Conservation (phyloP, 495 filamentous ascomycete species). For the Aspergillus ellipticus region DNA sequence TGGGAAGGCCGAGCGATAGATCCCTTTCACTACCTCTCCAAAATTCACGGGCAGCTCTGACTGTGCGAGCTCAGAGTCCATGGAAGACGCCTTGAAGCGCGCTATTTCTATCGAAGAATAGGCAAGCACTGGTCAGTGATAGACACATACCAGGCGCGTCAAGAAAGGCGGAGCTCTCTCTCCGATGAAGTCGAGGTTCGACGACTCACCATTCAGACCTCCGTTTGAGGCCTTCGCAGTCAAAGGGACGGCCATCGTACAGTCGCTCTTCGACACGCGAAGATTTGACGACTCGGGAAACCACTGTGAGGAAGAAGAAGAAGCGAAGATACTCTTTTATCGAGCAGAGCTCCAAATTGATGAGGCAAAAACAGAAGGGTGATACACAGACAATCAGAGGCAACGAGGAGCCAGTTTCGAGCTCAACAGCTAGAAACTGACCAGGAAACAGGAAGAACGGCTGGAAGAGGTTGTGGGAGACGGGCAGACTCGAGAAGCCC, state of each 20-base stretch:
- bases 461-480: slow-evolving; percentile 6
- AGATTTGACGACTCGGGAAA: not conserved
- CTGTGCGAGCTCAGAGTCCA: slow-evolving; percentile 4
- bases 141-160: not conserved
- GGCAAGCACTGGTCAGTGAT: not conserved
- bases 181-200: not conserved
- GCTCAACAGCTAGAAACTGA: not conserved
- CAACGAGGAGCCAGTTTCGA: not conserved
- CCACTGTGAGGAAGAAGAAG: not conserved
- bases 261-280: not conserved
- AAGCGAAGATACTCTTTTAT: too few species aligned
- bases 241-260: slow-evolving; percentile 18
- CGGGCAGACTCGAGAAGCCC: slow-evolving; percentile 14
- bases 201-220: slow-evolving; percentile 15
- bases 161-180: not conserved
- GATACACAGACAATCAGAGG: not conserved
- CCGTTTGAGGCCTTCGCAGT: slow-evolving; percentile 12
- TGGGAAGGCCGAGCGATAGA: slow-evolving; percentile 79
- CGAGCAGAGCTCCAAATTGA: not conserved
- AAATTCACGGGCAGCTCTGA: slow-evolving; percentile 59
- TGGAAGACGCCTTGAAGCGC: not conserved
- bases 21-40: slow-evolving; percentile 57
- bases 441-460: not conserved
- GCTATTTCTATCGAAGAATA: not conserved
- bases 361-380: not conserved